Conservation (phyloP, 2,329 filamentous ascomycete genomes). For the Claviceps sp. region DNA sequence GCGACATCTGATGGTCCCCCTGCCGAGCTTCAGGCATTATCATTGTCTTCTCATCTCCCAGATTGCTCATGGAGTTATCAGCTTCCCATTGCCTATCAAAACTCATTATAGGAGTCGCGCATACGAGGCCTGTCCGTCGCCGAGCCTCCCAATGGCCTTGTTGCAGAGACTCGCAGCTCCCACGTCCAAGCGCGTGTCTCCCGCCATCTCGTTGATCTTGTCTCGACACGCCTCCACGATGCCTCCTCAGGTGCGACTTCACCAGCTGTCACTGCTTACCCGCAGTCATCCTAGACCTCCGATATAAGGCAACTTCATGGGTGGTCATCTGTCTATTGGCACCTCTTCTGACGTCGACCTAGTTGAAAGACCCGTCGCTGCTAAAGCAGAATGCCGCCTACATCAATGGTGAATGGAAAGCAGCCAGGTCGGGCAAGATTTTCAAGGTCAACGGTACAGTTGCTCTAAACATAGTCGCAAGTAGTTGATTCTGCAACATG, state of each 20-base stretch:
- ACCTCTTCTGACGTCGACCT: neutral
- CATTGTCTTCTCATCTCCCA: no score
- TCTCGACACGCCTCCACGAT: conserved; percentile 32
- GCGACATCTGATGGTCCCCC: no score
- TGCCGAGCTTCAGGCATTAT: no score
- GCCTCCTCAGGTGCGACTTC: conserved; percentile 27
- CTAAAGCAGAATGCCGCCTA: conserved; percentile 74
- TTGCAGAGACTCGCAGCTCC: conserved; percentile 18
- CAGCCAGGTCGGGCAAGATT: conserved; percentile 74
- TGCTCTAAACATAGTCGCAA: neutral
- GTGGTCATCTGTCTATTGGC: neutral
- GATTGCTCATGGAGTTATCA: no score
- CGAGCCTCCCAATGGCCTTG: conserved; percentile 15
- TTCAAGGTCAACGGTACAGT: conserved; percentile 65
- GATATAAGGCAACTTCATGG: no score
- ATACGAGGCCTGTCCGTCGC: neutral
- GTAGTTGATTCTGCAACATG: no score
- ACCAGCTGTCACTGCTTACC: neutral
- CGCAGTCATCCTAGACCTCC: no score
- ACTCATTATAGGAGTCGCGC: neutral
- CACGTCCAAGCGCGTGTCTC: conserved; percentile 17
- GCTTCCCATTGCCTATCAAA: no score
- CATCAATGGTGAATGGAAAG: conserved; percentile 87
- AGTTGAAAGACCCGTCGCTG: conserved; percentile 69
- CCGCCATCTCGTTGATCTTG: conserved; percentile 13